phyloP scores from a whole-genome alignment of 768 basidiomycete genomes.

The Boletus vermiculosoides region DNA sequence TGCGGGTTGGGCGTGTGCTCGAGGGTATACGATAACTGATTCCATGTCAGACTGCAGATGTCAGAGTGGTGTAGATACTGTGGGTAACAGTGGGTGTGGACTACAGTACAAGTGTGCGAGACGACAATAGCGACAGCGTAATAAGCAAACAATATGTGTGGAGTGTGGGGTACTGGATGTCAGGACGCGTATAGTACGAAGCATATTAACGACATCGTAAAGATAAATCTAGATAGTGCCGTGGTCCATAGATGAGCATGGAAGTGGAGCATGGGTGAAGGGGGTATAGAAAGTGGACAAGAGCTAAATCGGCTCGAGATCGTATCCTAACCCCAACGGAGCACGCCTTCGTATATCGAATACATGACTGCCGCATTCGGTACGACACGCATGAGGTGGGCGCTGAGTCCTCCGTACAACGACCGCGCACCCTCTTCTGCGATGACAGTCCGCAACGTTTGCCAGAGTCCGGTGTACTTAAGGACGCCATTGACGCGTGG shows the following conservation, averaged over 20 bases:
- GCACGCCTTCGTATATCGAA: constrained; percentile 84
- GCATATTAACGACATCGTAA: constrained; percentile 15
- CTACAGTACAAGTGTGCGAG: constrained; percentile 21
- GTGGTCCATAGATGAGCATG: not conserved
- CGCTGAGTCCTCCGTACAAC: constrained; percentile 88
- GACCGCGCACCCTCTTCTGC: constrained; percentile 86
- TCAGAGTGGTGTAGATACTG: constrained; percentile 25
- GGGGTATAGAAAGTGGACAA: not conserved
- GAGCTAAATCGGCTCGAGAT: too few relatives aligned
- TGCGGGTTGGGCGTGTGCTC: constrained; percentile 52
- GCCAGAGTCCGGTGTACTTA: constrained; percentile 84
- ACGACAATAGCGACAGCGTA: constrained; percentile 15
- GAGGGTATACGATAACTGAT: constrained; percentile 26
- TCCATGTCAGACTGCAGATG: not conserved
- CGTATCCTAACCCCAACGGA: constrained; percentile 50
- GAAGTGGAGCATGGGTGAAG: not conserved
- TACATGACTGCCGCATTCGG: constrained; percentile 98
- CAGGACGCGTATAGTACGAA: not conserved
- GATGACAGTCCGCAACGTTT: constrained; percentile 82
- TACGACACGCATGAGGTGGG: constrained; percentile 94
- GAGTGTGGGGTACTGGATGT: constrained; percentile 10
- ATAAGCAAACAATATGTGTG: constrained; percentile 13
- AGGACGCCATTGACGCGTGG: constrained; percentile 72
- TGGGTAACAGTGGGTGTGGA: constrained; percentile 22
- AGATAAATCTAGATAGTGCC: constrained; percentile 15